Conservation (phyloP, 1,284 basidiomycete genomes). For the Irpex sp. region DNA sequence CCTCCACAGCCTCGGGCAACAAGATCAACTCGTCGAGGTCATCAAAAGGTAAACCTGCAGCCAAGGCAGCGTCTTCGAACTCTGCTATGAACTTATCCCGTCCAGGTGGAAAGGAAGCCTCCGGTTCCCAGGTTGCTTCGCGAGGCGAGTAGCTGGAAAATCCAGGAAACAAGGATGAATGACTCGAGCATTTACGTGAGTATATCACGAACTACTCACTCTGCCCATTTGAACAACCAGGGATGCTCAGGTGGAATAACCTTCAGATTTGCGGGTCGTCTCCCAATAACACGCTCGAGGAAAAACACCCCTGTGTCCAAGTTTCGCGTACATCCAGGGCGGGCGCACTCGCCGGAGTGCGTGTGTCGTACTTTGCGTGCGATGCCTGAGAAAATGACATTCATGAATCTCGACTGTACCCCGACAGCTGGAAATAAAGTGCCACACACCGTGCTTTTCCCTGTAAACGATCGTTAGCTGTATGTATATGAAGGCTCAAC, state of each 20-base stretch:
- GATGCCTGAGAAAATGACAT: not conserved
- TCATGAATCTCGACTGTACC: not conserved
- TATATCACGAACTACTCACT: not conserved
- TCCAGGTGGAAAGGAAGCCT: not conserved
- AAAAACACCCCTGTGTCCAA: not conserved
- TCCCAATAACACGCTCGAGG: not conserved
- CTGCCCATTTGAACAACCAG: slow-evolving; percentile 1
- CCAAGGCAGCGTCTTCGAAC: not conserved
- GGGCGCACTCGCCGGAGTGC: not conserved
- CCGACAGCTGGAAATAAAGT: not conserved
- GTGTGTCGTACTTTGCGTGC: not conserved
- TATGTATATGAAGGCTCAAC: not conserved
- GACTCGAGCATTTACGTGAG: not conserved
- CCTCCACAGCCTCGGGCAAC: not conserved
- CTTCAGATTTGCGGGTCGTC: not conserved
- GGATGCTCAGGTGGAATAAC: not conserved
- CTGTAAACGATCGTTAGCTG: not conserved
- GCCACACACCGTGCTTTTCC: not conserved
- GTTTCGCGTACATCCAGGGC: not conserved
- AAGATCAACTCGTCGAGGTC: not conserved
- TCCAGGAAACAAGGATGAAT: not conserved
- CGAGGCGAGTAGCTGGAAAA: not conserved
- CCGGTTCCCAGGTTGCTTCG: not conserved
- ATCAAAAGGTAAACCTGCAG: not conserved
- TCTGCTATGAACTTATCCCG: not conserved